Percentiles rank a stretch among this genome's conserved stretches.
Conservation (phyloP, 768 basidiomycete genomes). For the Collybia sp. region DNA sequence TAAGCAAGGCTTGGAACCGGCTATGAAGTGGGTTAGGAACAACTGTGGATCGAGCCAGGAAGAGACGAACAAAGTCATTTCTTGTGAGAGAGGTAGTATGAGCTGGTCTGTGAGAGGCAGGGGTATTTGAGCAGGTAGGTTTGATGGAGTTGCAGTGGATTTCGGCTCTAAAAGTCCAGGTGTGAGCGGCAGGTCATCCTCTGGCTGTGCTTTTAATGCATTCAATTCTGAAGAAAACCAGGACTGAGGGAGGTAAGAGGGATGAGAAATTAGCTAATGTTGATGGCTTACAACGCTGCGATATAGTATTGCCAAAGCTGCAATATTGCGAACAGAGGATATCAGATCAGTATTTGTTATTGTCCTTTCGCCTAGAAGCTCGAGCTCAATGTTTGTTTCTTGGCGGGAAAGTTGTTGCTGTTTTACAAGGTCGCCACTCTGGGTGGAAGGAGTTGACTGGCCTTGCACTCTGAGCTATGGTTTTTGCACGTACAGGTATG, state of each 20-base stretch:
- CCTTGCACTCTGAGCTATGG: neutral
- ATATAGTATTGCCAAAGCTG: constrained; percentile 74
- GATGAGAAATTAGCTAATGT: constrained; percentile 1
- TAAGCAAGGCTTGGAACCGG: constrained; percentile 85
- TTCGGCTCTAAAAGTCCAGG: constrained; percentile 45
- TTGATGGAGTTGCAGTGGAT: constrained; percentile 42
- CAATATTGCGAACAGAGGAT: constrained; percentile 63
- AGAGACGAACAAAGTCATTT: constrained; percentile 79
- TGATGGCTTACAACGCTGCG: constrained; percentile 71
- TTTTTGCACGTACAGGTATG: constrained; percentile 38
- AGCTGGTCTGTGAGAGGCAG: constrained; percentile 42
- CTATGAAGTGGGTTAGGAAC: constrained; percentile 32
- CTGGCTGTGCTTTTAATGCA: constrained; percentile 57
- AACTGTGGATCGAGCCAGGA: neutral
- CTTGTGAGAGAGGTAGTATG: constrained; percentile 73
- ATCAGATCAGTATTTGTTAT: constrained; percentile 67
- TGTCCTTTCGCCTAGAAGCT: constrained; percentile 49
- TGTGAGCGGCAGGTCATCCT: constrained; percentile 47
- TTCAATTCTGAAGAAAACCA: constrained; percentile 83
- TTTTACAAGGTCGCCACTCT: constrained; percentile 17
- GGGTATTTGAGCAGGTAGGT: constrained; percentile 36
- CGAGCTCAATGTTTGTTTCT: constrained; percentile 77
- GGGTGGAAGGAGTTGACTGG: neutral
- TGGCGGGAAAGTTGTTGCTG: constrained; percentile 60
- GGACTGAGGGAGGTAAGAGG: constrained; percentile 36